Percentiles rank a stretch among this genome's conserved stretches.
These are phyloP conservation scores for Crithidia brevicula DNA, from an alignment of 208 protist species.

Conservation along the genomic window DNA sequence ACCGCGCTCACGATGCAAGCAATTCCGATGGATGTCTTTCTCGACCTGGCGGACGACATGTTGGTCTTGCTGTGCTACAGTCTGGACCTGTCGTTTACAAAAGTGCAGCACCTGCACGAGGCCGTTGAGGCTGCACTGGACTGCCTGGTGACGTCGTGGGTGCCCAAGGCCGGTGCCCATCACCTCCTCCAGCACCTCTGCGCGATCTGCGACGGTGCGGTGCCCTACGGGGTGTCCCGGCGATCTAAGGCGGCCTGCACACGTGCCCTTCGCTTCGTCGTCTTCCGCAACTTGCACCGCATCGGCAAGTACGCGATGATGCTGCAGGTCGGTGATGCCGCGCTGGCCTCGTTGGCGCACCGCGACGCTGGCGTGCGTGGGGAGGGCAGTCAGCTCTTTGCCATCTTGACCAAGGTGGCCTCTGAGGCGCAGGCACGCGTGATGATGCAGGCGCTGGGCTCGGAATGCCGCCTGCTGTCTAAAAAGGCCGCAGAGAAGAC, in stretches of 20 bases:
- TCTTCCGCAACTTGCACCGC: slow-evolving; percentile 79
- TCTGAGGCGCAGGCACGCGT: slow-evolving; percentile 60
- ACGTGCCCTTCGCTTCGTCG: slow-evolving; percentile 41
- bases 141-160: slow-evolving; percentile 22
- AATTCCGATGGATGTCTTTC: slow-evolving; percentile 5
- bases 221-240: slow-evolving; percentile 38
- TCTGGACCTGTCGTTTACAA: slow-evolving; percentile 57
- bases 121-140: slow-evolving; percentile 36
- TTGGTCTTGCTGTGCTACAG: slow-evolving; percentile 30
- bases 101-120: slow-evolving; percentile 48
- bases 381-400: slow-evolving; percentile 52
- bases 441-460: slow-evolving; percentile 41
- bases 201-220: slow-evolving; percentile 38
- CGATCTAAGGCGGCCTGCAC: slow-evolving; percentile 53
- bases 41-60: slow-evolving; percentile 11
- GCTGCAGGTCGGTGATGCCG: slow-evolving; percentile 48
- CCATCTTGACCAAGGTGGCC: slow-evolving; percentile 73
- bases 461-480: slow-evolving; percentile 42
- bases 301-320: slow-evolving; percentile 78
- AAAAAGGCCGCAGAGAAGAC: not conserved
- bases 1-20: slow-evolving; percentile 6
- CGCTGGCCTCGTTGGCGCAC: slow-evolving; percentile 54
- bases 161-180: slow-evolving; percentile 59
- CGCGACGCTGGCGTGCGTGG: slow-evolving; percentile 50
- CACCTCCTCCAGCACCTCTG: slow-evolving; percentile 53